These are phyloP conservation scores for Vachellia collinsii DNA, from an alignment of 306 rosid genomes.

Conservation along the genomic window DNA sequence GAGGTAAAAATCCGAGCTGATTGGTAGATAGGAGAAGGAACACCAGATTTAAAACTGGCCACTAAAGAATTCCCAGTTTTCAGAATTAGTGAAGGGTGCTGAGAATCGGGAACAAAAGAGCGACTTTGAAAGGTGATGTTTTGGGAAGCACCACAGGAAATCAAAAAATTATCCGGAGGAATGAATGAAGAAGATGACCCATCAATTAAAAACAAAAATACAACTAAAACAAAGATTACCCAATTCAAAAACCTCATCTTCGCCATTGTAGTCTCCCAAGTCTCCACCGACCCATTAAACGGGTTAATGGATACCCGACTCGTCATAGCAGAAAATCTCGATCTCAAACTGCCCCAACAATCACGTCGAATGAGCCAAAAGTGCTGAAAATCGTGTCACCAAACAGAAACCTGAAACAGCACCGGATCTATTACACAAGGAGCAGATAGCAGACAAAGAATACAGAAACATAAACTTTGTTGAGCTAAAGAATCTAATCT, in stretches of 20 bases:
- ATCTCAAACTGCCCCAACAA: slow-evolving; percentile 16
- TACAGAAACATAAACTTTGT: background rate
- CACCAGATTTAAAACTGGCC: slow-evolving; percentile 60
- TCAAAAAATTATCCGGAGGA: slow-evolving; percentile 76
- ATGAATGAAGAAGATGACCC: slow-evolving; percentile 56
- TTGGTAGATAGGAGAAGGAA: slow-evolving; percentile 69
- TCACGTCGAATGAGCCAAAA: slow-evolving; percentile 19
- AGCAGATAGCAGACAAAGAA: slow-evolving; percentile 26
- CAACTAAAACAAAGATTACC: slow-evolving; percentile 48
- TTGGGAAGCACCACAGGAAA: slow-evolving; percentile 81
- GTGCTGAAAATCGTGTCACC: slow-evolving; percentile 18
- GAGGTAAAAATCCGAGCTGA: slow-evolving; percentile 74
- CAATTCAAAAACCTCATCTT: slow-evolving; percentile 54
- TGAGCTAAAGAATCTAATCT: slow-evolving; percentile 1
- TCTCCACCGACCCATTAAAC: slow-evolving; percentile 28
- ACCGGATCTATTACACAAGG: slow-evolving; percentile 41
- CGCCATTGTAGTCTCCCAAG: slow-evolving; percentile 34
- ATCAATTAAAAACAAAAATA: slow-evolving; percentile 42
- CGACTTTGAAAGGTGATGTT: slow-evolving; percentile 68
- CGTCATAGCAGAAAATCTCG: slow-evolving; percentile 31
- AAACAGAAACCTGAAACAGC: slow-evolving; percentile 39
- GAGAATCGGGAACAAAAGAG: slow-evolving; percentile 79
- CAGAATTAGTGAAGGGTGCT: slow-evolving; percentile 55
- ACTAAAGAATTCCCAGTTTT: slow-evolving; percentile 60
- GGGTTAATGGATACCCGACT: slow-evolving; percentile 4